These are phyloP conservation scores for Trypanosomatidae sp. DNA, from an alignment of 208 protist species.

Conservation along the genomic window DNA sequence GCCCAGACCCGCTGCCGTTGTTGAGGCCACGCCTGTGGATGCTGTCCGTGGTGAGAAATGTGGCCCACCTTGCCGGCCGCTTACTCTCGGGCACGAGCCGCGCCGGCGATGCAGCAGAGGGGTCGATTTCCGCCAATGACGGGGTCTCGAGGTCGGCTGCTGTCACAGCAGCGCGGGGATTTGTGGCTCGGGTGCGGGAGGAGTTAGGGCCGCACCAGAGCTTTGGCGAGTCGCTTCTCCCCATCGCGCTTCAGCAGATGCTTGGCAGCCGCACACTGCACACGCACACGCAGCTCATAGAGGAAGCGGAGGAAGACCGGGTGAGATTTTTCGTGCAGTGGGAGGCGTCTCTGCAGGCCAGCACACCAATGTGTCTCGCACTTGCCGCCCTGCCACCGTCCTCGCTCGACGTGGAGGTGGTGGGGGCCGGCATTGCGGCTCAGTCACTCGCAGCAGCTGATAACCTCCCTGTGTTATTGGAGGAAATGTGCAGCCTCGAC, in stretches of 20 bases:
- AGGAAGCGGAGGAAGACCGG: neutral
- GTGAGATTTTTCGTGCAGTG: slow-evolving; percentile 17
- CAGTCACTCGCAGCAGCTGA: neutral
- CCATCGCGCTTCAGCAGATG: slow-evolving; percentile 25
- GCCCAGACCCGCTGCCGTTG: neutral
- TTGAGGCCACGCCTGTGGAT: neutral
- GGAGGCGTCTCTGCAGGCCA: slow-evolving; percentile 26
- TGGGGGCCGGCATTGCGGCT: neutral
- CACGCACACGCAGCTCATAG: slow-evolving; percentile 14
- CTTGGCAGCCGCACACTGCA: slow-evolving; percentile 23
- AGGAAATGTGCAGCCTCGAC: slow-evolving; percentile 43
- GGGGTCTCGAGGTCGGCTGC: slow-evolving; percentile 11
- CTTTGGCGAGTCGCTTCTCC: slow-evolving; percentile 16
- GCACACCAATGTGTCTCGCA: slow-evolving; percentile 32
- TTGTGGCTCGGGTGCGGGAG: slow-evolving; percentile 21
- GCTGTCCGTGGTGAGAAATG: neutral
- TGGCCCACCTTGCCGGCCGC: neutral
- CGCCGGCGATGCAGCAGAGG: neutral
- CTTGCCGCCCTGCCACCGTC: slow-evolving; percentile 23
- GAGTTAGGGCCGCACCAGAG: slow-evolving; percentile 37
- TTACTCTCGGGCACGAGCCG: neutral
- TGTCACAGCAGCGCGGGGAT: slow-evolving; percentile 12
- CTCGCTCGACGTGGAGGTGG: neutral
- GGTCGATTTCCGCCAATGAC: slow-evolving; percentile 3
- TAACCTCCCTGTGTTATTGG: slow-evolving; percentile 30